Conservation (phyloP, 2,329 filamentous ascomycete genomes). For the Rhynchosporium graminicola region DNA sequence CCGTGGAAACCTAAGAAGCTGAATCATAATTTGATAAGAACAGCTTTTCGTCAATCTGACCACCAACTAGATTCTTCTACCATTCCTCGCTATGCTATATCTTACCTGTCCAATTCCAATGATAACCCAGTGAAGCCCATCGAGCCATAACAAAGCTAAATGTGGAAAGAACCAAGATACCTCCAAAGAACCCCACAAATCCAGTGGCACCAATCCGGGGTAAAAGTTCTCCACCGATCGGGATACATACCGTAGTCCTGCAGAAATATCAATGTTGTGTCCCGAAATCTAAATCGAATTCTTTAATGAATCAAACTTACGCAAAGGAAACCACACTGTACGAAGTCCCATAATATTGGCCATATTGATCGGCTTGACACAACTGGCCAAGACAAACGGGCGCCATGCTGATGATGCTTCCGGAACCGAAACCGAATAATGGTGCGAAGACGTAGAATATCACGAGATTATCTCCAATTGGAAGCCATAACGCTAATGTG, state of each 20-base stretch:
- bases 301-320: conserved; percentile 29
- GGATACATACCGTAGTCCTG: conserved; percentile 37
- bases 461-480: conserved; percentile 29
- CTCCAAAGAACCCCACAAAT: conserved; percentile 36
- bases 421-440: conserved; percentile 38
- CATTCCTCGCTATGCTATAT: conserved; percentile 17
- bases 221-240: conserved; percentile 35
- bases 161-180: conserved; percentile 32
- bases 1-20: too few species aligned
- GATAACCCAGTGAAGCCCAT: conserved; percentile 38
- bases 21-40: neutral
- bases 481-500: conserved; percentile 34
- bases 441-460: conserved; percentile 38
- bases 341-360: conserved; percentile 36
- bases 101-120: conserved; percentile 36
- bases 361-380: conserved; percentile 38
- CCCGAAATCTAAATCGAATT: neutral
- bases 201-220: conserved; percentile 29
- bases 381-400: conserved; percentile 38
- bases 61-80: neutral
- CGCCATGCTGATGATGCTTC: conserved; percentile 37
- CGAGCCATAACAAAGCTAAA: conserved; percentile 36
- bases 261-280: neutral
- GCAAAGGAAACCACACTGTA: conserved; percentile 38
- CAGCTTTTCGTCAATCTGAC: neutral